Percentiles rank a stretch among this genome's conserved stretches.
Evolutionary conservation across 2,329 filamentous ascomycete species (phyloP).

Genomic region (Penicillium sp.): DNA sequence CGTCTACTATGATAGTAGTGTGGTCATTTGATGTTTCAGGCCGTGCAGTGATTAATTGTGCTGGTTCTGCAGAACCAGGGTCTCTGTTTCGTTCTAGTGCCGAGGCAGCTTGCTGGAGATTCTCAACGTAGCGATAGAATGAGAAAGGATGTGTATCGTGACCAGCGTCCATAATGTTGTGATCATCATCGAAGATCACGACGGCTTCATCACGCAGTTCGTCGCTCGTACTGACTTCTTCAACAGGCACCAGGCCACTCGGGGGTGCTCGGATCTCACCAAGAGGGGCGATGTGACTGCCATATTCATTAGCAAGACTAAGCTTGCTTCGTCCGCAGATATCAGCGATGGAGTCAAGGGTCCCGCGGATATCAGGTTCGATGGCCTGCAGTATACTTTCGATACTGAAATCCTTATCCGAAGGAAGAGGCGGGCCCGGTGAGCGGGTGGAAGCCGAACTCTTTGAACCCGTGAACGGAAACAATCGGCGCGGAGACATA

Average conservation of each 20-base stretch:
- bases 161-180: conserved; percentile 34
- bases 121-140: conserved; percentile 40
- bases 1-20: not conserved
- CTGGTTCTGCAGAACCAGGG: conserved; percentile 11
- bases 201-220: conserved; percentile 39
- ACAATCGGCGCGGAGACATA: conserved; percentile 35
- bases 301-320: conserved; percentile 63
- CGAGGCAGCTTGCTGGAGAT: conserved; percentile 26
- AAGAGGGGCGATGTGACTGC: conserved; percentile 61
- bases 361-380: conserved; percentile 58
- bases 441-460: conserved; percentile 20
- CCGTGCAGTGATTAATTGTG: conserved; percentile 13
- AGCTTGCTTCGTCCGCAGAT: conserved; percentile 62
- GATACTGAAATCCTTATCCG: conserved; percentile 56
- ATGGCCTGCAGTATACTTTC: conserved; percentile 57
- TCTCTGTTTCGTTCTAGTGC: conserved; percentile 12
- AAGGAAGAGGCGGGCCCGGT: conserved; percentile 41
- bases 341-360: conserved; percentile 62
- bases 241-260: conserved; percentile 41
- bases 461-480: conserved; percentile 27
- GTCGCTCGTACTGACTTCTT: conserved; percentile 43
- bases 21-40: conserved; percentile 1
- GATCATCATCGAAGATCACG: conserved; percentile 40
- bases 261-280: conserved; percentile 54
- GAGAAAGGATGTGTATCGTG: conserved; percentile 36